Evolutionary conservation across 2,329 filamentous ascomycete species (phyloP), one percentile per base, ranked within the genome.

Genomic region (Parastagonospora avenae): DNA sequence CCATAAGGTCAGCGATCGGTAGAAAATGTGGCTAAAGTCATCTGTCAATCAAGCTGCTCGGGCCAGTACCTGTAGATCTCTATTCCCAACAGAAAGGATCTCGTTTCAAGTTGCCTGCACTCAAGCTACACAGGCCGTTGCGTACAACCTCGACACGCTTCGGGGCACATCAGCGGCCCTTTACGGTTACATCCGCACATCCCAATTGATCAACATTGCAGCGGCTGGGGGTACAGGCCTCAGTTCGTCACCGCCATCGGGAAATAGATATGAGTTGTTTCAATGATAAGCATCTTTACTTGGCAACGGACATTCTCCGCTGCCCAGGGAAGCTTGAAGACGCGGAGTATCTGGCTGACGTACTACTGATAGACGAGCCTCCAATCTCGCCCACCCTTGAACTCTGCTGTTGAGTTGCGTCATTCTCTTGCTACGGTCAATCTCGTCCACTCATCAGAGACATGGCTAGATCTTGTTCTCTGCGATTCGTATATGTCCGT

Each of bases 311-410:
- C 16, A 28, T n/a, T 39, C 15, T 12, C 40, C 16, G 29, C 40
- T 19, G 3, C 5, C 7, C 8, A 32, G 35, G 35, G 16, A 43
- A n/a, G 41, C 19, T 43, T 43, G 30, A 27, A 24, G 16, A 32
- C 33, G 41, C 30, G 41, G 41, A 43, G 30, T 43, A 43, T 30
- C 30, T 43, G 29, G 41, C n/a, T 31, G 24, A 24, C 10, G n/a
- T 33, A 16, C 30, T 14, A 35, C 16, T 10, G 41, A 35, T 43
- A 43, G 41, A 43, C 33, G 30, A 32, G 15, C 9, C 24, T 11
- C 8, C 31, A 43, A 27, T 33, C 29, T 32, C 41, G 11, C 12
- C 30, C 9, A 12, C 8, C 16, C 16, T 33, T n/a, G 12, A 7
- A 33, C 11, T 15, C 30, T 24, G 11, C n/a, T 35, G 31, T 24